Base-by-base conservation (phyloP, 768 basidiomycete species). In the Phylloporus sp. region DNA sequence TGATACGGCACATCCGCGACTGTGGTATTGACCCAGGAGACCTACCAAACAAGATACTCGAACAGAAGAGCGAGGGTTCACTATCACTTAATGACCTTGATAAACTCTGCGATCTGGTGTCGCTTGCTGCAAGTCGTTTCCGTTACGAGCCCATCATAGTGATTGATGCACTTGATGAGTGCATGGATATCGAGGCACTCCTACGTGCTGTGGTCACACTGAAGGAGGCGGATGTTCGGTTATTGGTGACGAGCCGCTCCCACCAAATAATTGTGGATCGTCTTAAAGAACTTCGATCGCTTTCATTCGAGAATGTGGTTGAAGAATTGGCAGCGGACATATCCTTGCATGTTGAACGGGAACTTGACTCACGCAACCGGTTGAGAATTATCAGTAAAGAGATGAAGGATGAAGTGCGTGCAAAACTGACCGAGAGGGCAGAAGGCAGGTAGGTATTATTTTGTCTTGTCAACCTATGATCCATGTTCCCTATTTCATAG, bases 151-250 rank as follows among this genome's bases (percentile, higher is more conserved):
- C 44, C 6, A 11, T 53, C 16, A 29, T 53, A 10, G 18, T 48
- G 6, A 42, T 47, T 13, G 51, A 52, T 24, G 51, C 36, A n/a
- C 45, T 52, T 8, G 51, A 52, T 24, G 51, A 52, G 18, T 52
- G 45, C 16, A 27, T 16, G 22, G 50, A 44, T 9, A 31, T 45
- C 2, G 16, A 44, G 26, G 22, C 24, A 3, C 29, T 51, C 24
- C 12, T 51, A 13, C n/a, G 26, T 24, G 36, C 22, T 26, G 35
- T 47, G 12, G 24, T 39, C 5, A 28, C 23, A 6, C 46, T 47
- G 2, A 38, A 20, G 10, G 18, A 9, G 18, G 20, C 24, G 6
- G 23, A 31, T 24, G 13, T 38, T 7, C 32, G 46, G 31, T 16
- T 47, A 35, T 27, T 47, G 11, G 32, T 47, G 20, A 47, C n/a